Evolutionary conservation across 441 rosid genomes (phyloP), one percentile per base, ranked within the genome.

Genomic region (Mallotus japonicus): DNA sequence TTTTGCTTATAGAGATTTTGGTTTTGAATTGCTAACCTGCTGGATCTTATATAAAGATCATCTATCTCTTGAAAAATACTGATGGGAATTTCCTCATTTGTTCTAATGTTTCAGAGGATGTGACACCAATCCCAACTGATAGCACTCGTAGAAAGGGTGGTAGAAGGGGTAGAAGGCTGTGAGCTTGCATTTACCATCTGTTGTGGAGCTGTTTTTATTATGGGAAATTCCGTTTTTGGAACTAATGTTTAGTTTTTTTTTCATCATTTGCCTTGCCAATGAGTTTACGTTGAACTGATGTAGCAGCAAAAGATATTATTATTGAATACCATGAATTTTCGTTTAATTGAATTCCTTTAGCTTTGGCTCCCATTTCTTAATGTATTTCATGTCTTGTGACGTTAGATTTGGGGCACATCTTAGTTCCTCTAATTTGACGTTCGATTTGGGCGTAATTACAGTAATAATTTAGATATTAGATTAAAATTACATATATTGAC

Each of bases 61-160:
- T 60, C 0, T 59, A 1, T 17, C 22, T 62, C 4, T 8, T 62
- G 66, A 34, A 9, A 40, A 17, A 37, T 19, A 17, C 55, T 56
- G 68, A 49, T 46, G 6, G 19, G 34, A 10, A 17, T 6, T 47
- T n/a, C 2, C 4, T 42, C 20, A 2, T 49, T 75, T 24, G 32
- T 42, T 69, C 17, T 0, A 22, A 32, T 47, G 8, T 74, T 74
- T 4, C 89, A 86, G 89, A 86, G 88, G 90, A 86, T 10, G 90
- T 83, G 78, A 86, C 90, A 1, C 90, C 88, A 3, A 86, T 86
- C 62, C 89, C 87, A 2, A 81, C 86, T 0, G 90, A 86, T 65
- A 83, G 85, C 82, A 86, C 90, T 13, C 84, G 90, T 55, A 78
- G 88, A 76, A 86, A 86, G 90, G 85, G 90, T 49, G 88, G 88